These are phyloP conservation scores for Fusarium pseudonygamai DNA, from an alignment of 2,329 filamentous ascomycete species.

Conservation along the genomic window DNA sequence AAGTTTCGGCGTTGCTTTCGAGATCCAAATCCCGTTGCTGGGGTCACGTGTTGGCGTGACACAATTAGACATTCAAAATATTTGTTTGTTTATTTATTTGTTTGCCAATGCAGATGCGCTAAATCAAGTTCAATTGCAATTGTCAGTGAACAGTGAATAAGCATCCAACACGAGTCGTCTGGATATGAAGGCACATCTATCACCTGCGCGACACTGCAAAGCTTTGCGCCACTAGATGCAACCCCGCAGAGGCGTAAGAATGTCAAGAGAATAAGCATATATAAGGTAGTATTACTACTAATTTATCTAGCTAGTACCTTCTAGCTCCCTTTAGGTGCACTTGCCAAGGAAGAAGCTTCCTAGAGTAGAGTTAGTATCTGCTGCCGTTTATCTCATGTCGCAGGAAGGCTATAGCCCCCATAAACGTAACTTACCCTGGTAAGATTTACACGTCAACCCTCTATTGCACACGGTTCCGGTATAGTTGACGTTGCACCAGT, in stretches of 20 bases:
- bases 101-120: background rate
- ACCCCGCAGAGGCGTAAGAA: background rate
- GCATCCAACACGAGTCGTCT: too few species aligned
- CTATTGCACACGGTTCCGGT: background rate
- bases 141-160: background rate
- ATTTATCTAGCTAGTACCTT: background rate
- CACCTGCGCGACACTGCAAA: background rate
- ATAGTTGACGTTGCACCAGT: background rate
- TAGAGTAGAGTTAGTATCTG: background rate
- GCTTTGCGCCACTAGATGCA: background rate
- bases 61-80: background rate
- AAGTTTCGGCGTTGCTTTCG: background rate
- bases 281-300: background rate
- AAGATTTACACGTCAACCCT: rapidly evolving
- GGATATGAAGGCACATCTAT: background rate
- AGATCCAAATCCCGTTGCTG: background rate
- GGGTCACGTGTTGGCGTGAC: background rate
- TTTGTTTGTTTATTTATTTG: background rate
- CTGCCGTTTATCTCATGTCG: background rate
- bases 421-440: background rate
- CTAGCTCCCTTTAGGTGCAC: background rate
- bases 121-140: background rate
- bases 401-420: background rate
- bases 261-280: background rate
- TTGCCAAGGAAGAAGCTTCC: background rate